Conservation (phyloP, 805 yeast species). For the Cyberlindnera euphorbiae region DNA sequence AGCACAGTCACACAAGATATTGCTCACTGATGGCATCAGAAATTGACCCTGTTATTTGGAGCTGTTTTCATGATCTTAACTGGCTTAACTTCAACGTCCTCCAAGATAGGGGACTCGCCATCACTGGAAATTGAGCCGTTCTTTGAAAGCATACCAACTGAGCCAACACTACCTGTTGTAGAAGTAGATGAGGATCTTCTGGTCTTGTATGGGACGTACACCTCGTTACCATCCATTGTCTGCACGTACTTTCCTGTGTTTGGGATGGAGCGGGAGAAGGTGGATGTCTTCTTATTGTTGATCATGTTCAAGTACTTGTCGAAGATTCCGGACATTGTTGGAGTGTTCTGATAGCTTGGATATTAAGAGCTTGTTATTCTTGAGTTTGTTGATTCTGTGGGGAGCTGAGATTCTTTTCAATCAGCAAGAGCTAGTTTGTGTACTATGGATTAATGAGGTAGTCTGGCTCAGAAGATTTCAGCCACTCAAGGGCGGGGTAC, state of each 20-base stretch:
- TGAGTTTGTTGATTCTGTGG: background rate
- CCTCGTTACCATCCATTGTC: constrained; percentile 18
- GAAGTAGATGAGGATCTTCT: constrained; percentile 20
- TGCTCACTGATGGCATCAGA: no score
- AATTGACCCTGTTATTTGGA: constrained; percentile 23
- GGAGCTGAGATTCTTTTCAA: no score
- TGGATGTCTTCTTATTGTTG: constrained; percentile 18
- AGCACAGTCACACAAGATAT: no score
- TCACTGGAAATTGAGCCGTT: constrained; percentile 2
- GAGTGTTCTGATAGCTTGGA: background rate
- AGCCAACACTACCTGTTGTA: constrained; percentile 1
- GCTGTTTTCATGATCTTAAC: constrained; percentile 12
- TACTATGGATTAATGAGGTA: no score
- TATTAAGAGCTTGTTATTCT: background rate
- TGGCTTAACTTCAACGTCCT: constrained; percentile 5
- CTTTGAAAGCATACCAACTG: constrained; percentile 8
- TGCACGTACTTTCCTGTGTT: constrained; percentile 17
- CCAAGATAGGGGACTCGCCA: constrained; percentile 2
- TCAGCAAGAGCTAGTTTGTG: no score
- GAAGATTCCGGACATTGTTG: constrained; percentile 29
- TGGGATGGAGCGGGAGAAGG: constrained; percentile 16
- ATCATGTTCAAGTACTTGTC: constrained; percentile 25
- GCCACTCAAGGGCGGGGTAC: no score
- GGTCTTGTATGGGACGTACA: constrained; percentile 16
- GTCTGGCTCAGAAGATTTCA: no score